Evolutionary conservation across 441 rosid species (phyloP).

Genomic region (Gossypium trilobum): DNA sequence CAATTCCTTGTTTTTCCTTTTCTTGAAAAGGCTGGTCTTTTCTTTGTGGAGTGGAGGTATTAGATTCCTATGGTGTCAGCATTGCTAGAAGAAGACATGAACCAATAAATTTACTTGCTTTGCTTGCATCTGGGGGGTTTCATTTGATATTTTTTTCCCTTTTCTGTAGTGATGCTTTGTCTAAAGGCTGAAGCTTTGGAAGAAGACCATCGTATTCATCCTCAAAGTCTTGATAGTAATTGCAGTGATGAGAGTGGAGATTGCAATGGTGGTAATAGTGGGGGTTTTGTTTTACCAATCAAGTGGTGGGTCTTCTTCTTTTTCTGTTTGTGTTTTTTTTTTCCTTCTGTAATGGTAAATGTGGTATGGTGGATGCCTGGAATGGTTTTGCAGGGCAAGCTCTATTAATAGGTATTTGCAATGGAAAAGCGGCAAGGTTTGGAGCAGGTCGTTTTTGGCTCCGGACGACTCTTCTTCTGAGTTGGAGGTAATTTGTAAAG

Average conservation of each 20-base stretch:
- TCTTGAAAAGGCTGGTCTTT: not conserved
- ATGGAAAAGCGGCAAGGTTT: conserved; percentile 35
- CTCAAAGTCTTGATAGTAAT: conserved; percentile 15
- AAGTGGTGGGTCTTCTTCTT: conserved; percentile 34
- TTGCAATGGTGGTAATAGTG: conserved; percentile 20
- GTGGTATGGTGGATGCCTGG: not conserved
- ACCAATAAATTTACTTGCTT: conserved; percentile 3
- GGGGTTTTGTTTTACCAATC: conserved; percentile 49
- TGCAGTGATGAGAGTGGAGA: conserved; percentile 17
- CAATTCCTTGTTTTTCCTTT: conserved; percentile 1
- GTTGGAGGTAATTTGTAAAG: conserved; percentile 42
- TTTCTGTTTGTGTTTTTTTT: not conserved
- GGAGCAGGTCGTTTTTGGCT: conserved; percentile 55
- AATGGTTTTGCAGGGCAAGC: conserved; percentile 41
- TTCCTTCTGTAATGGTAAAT: not conserved
- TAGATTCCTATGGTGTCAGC: conserved; percentile 5
- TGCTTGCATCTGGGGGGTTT: conserved; percentile 7
- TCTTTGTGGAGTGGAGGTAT: conserved; percentile 6
- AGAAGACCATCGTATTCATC: conserved; percentile 29
- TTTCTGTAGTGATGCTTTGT: conserved; percentile 47
- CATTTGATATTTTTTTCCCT: not conserved
- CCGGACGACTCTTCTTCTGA: conserved; percentile 50
- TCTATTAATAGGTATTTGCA: conserved; percentile 55
- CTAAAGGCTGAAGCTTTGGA: conserved; percentile 58
- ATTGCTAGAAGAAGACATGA: not conserved